A percentile compares a stretch with the other conserved stretches of the same genome.
These are phyloP conservation scores for Adansonia digitata DNA, from an alignment of 345 rosid species.

Conservation along the genomic window DNA sequence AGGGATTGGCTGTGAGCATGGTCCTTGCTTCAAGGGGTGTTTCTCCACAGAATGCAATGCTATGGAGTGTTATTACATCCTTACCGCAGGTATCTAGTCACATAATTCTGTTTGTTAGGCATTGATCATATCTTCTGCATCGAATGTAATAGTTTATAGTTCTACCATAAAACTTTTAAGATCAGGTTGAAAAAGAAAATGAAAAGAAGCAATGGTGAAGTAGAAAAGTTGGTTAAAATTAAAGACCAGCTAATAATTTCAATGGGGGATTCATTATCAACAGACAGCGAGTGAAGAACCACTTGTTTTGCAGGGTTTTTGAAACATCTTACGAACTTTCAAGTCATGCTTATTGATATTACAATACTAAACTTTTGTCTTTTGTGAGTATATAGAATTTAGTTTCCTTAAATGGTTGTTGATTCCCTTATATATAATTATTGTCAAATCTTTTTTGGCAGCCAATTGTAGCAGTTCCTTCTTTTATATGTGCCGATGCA, in stretches of 20 bases:
- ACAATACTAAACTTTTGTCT: neutral
- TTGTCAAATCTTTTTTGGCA: conserved; percentile 22
- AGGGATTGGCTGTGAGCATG: conserved; percentile 99
- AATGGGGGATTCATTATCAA: neutral
- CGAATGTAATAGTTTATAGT: neutral
- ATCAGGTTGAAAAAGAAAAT: conserved; percentile 3
- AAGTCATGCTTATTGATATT: neutral
- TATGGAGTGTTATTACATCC: conserved; percentile 98
- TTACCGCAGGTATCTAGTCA: conserved; percentile 73
- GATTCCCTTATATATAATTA: conserved; percentile 6
- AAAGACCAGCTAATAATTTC: neutral
- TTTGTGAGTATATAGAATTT: neutral
- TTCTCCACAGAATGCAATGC: conserved; percentile 97
- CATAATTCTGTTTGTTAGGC: conserved; percentile 5
- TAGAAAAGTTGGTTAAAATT: neutral
- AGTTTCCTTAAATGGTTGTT: conserved; percentile 3
- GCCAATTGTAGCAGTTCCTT: conserved; percentile 98
- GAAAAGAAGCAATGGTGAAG: neutral
- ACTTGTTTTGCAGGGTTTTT: neutral
- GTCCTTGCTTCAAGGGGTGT: conserved; percentile 97
- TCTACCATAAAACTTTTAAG: neutral
- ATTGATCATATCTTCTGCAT: neutral
- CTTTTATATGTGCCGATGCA: conserved; percentile 96
- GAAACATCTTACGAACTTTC: neutral
- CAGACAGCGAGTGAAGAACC: neutral